Conservation (phyloP, 78 protist genomes). For the Mantamonas sphyraenae region DNA sequence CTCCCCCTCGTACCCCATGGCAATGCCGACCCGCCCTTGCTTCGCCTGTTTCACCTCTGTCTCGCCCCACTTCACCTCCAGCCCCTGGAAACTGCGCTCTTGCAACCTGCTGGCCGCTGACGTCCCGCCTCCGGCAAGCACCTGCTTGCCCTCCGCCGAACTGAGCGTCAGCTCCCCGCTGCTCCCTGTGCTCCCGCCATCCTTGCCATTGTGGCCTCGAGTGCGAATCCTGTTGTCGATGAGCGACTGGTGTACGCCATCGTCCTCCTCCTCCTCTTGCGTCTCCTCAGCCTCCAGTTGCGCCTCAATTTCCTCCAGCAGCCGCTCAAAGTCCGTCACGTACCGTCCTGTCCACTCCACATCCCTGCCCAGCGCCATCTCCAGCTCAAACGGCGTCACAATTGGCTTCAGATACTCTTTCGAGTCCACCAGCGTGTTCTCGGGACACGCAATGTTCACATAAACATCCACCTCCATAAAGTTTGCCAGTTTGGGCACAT, state of each 20-base stretch:
- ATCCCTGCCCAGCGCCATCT: constrained; percentile 32
- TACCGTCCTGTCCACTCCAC: constrained; percentile 51
- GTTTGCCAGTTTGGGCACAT: constrained; percentile 75
- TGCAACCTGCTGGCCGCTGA: too few species aligned
- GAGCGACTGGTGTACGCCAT: too few species aligned
- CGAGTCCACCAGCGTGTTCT: constrained; percentile 56
- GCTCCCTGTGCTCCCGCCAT: background rate
- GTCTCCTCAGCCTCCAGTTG: too few species aligned
- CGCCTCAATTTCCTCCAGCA: constrained; percentile 16
- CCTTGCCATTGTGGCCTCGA: too few species aligned
- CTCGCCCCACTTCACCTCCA: too few species aligned
- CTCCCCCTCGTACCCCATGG: background rate
- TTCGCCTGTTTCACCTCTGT: background rate
- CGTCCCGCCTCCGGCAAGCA: background rate
- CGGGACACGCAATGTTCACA: constrained; percentile 69
- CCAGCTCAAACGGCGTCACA: constrained; percentile 75
- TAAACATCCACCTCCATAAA: constrained; percentile 67
- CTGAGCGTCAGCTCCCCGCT: too few species aligned
- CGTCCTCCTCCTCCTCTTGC: too few species aligned
- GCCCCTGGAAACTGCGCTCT: background rate
- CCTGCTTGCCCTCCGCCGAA: background rate
- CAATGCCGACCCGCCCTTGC: background rate
- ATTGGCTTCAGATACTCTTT: constrained; percentile 56
- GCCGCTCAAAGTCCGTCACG: constrained; percentile 28
- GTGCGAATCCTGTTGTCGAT: too few species aligned